phyloP scores from a whole-genome alignment of 2,329 filamentous ascomycete species.

The Epichloe baconii region DNA sequence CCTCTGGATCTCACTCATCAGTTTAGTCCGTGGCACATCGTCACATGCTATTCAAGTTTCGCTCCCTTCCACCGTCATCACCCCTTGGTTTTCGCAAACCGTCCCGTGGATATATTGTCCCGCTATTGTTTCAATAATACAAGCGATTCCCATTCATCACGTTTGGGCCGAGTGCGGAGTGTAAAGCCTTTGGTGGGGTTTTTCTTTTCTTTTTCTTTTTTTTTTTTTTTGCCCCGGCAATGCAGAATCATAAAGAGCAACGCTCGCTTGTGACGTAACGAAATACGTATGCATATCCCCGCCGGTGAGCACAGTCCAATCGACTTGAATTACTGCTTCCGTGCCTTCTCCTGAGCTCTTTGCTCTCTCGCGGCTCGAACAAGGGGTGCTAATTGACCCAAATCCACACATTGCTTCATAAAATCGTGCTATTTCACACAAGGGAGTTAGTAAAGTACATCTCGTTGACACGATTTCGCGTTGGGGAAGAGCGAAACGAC shows the following conservation, averaged over 20 bases:
- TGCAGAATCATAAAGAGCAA: conserved; percentile 2
- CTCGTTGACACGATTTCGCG: too few species aligned
- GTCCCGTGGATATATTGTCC: neutral
- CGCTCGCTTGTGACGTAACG: conserved; percentile 4
- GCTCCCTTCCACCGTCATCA: neutral
- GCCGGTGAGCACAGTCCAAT: neutral
- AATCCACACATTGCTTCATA: conserved; percentile 62
- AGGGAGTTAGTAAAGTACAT: neutral
- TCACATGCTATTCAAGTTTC: neutral
- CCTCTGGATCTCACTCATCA: too few species aligned
- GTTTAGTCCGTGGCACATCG: neutral
- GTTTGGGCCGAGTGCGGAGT: neutral
- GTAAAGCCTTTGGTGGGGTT: neutral
- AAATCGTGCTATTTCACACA: conserved; percentile 52
- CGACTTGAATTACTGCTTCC: conserved; percentile 32
- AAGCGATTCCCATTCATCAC: neutral
- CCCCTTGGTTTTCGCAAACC: neutral
- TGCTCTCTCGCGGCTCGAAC: conserved; percentile 77
- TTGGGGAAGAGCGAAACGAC: neutral
- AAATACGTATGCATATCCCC: conserved; percentile 3
- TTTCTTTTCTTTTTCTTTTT: too few species aligned
- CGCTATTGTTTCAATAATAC: conserved; percentile 1
- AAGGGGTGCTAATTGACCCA: conserved; percentile 69
- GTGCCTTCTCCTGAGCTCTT: conserved; percentile 70
- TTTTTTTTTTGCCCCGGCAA: neutral